phyloP scores from a whole-genome alignment of 2,329 filamentous ascomycete species.

The Raffaelea deltoideospora region DNA sequence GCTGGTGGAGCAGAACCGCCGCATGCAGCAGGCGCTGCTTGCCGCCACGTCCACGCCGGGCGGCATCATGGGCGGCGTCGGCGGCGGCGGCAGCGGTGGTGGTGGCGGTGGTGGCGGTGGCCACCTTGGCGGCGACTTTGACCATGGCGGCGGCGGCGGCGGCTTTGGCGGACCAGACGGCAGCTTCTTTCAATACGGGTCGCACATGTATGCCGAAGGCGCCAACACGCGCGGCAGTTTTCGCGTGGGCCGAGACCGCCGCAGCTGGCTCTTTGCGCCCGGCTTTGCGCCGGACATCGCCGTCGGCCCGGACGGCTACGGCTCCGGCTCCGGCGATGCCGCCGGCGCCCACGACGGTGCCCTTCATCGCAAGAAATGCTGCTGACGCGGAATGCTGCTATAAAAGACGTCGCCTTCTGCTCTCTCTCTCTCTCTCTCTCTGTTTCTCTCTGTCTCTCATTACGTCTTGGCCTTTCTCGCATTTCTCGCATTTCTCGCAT shows the following conservation, averaged over 20 bases:
- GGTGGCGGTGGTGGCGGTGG: slow-evolving; percentile 4
- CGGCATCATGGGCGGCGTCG: slow-evolving; percentile 11
- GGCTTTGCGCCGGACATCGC: slow-evolving; percentile 36
- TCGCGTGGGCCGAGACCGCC: slow-evolving; percentile 39
- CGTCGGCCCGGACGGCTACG: slow-evolving; percentile 24
- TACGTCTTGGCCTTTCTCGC: neutral
- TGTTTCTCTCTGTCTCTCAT: neutral
- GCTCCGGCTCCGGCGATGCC: neutral
- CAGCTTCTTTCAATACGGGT: slow-evolving; percentile 24
- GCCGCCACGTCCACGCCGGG: slow-evolving; percentile 38
- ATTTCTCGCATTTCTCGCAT: neutral
- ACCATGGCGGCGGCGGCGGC: slow-evolving; percentile 5
- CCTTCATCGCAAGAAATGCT: slow-evolving; percentile 6
- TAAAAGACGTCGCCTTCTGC: too few species aligned
- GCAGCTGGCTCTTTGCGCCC: slow-evolving; percentile 44
- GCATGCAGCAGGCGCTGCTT: slow-evolving; percentile 43
- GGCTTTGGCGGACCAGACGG: slow-evolving; percentile 9
- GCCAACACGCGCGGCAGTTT: slow-evolving; percentile 35
- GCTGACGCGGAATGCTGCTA: too few species aligned
- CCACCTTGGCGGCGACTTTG: slow-evolving; percentile 1
- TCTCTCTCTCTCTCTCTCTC: too few species aligned
- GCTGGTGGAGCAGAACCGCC: slow-evolving; percentile 48
- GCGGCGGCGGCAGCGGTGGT: slow-evolving; percentile 6
- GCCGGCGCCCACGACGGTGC: slow-evolving; percentile 1
- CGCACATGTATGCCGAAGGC: slow-evolving; percentile 18